Evolutionary conservation across 331 rosid species (phyloP).

Genomic region (Stylosanthes scabra): DNA sequence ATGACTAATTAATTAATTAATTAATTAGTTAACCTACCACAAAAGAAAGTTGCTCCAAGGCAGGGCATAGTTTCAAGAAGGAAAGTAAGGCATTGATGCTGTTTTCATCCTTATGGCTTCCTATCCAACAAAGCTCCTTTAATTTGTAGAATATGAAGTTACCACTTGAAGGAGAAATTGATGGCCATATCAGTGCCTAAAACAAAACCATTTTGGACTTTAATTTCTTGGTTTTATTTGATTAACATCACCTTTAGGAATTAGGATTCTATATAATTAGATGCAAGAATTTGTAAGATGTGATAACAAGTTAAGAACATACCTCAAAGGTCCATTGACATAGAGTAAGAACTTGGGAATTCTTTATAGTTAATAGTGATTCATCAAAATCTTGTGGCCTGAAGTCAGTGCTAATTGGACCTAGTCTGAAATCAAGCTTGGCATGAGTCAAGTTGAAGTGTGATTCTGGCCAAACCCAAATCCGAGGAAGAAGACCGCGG

Average conservation of each 20-base stretch:
- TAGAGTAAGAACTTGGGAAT: constrained; percentile 61
- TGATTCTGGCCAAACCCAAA: constrained; percentile 46
- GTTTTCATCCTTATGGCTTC: too few species aligned
- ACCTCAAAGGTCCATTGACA: constrained; percentile 86
- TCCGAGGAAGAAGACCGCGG: constrained; percentile 62
- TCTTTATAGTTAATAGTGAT: constrained; percentile 68
- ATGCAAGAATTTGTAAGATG: too few species aligned
- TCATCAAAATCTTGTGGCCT: constrained; percentile 62
- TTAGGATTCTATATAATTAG: too few species aligned
- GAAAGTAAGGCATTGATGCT: too few species aligned
- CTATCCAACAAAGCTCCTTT: too few species aligned
- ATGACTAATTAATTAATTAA: too few species aligned
- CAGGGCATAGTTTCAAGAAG: too few species aligned
- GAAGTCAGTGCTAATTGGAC: constrained; percentile 45
- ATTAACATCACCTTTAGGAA: too few species aligned
- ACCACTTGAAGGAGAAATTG: too few species aligned
- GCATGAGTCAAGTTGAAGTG: constrained; percentile 77
- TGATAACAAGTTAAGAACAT: constrained; percentile 8
- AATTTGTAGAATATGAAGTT: too few species aligned
- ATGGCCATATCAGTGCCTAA: too few species aligned
- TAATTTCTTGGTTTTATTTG: not conserved
- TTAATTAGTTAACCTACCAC: constrained; percentile 37
- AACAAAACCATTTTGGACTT: too few species aligned
- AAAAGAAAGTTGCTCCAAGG: constrained; percentile 53
- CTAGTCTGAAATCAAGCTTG: constrained; percentile 73